Conservation (phyloP, 208 protist genomes). For the Acanthamoeba lenticulata region DNA sequence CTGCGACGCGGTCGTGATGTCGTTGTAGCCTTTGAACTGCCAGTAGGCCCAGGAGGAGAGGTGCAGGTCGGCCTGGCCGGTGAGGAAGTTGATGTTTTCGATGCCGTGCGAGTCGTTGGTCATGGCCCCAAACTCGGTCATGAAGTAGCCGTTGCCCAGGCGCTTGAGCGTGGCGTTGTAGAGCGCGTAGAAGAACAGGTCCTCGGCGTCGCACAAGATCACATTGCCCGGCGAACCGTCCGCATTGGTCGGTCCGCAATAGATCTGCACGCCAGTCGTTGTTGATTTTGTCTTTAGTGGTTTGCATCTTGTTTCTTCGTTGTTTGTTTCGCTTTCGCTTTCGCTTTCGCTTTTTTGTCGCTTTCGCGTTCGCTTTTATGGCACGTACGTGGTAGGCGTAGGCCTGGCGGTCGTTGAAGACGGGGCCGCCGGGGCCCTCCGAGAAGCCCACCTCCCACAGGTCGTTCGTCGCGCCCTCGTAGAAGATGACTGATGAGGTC, state of each 20-base stretch:
- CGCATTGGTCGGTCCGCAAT: conserved; percentile 66
- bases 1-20: conserved; percentile 76
- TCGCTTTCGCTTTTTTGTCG: too few species aligned
- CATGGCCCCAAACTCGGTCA: conserved; percentile 81
- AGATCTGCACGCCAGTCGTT: too few species aligned
- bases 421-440: conserved; percentile 72
- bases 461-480: conserved; percentile 70
- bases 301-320: too few species aligned
- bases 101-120: conserved; percentile 66
- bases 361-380: background rate
- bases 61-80: conserved; percentile 69
- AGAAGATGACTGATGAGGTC: conserved; percentile 70
- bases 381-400: conserved; percentile 70
- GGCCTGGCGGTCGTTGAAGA: conserved; percentile 81
- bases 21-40: conserved; percentile 82
- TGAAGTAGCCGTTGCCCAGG: conserved; percentile 52
- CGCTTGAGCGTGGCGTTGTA: conserved; percentile 40
- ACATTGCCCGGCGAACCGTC: conserved; percentile 44
- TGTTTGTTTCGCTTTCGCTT: too few species aligned
- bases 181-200: conserved; percentile 44
- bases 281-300: too few species aligned
- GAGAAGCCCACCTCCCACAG: conserved; percentile 63
- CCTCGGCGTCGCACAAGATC: conserved; percentile 66
- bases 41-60: conserved; percentile 79
- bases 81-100: conserved; percentile 75